Evolutionary conservation across 1,284 basidiomycete genomes (phyloP).

Genomic region (Vanrija pseudolonga): DNA sequence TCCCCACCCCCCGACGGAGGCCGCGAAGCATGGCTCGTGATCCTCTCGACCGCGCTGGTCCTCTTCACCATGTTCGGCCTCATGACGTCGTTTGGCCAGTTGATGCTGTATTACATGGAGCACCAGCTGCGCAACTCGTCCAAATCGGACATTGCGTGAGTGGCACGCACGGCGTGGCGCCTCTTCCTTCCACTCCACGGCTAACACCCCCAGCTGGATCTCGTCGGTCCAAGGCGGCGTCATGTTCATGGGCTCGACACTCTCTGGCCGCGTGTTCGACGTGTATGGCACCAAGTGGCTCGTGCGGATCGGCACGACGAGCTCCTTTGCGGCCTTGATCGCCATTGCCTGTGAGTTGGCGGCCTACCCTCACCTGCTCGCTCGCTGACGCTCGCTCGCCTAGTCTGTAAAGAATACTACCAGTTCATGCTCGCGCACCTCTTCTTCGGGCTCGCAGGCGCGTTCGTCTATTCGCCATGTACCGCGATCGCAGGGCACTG

Average conservation of each 20-base stretch:
- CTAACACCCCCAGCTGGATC: constrained; percentile 32
- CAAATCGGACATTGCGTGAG: constrained; percentile 40
- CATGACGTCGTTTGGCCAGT: constrained; percentile 38
- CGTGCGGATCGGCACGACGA: constrained; percentile 25
- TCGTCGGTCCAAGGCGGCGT: constrained; percentile 36
- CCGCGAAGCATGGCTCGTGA: constrained; percentile 41
- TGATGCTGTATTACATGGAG: constrained; percentile 37
- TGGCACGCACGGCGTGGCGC: not conserved
- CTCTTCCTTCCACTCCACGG: no score
- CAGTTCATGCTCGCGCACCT: constrained; percentile 44
- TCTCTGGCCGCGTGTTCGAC: constrained; percentile 44
- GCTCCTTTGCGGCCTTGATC: constrained; percentile 28
- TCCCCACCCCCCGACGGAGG: constrained; percentile 45
- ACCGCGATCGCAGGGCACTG: constrained; percentile 44
- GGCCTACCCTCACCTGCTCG: no score
- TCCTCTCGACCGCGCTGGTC: constrained; percentile 34
- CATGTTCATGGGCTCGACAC: constrained; percentile 32
- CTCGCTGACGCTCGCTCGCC: no score
- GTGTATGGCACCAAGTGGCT: constrained; percentile 35
- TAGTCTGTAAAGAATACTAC: constrained; percentile 40
- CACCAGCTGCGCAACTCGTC: constrained; percentile 36
- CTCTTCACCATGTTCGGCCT: constrained; percentile 44
- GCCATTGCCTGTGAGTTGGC: constrained; percentile 39
- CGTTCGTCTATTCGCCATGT: constrained; percentile 39
- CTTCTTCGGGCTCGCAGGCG: constrained; percentile 36